Evolutionary conservation across 495 filamentous ascomycete species (phyloP).

Genomic region (Platismatia glauca): DNA sequence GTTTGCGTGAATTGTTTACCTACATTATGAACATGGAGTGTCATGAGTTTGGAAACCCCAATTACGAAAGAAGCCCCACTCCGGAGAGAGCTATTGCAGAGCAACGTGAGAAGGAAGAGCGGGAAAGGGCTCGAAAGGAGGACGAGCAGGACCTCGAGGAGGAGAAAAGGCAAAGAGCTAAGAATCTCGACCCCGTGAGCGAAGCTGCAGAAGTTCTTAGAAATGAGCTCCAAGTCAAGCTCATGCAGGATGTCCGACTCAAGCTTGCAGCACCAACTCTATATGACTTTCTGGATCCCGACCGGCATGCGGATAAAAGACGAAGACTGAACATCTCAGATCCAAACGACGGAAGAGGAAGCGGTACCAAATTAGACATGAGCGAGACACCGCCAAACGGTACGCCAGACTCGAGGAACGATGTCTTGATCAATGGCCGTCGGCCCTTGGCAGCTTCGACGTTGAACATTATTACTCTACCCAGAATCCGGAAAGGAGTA

Average conservation of each 20-base stretch:
- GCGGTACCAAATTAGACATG: slow-evolving; percentile 38
- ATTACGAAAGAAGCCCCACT: slow-evolving; percentile 55
- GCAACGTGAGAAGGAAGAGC: slow-evolving; percentile 45
- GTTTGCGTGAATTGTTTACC: slow-evolving; percentile 75
- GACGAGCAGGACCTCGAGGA: slow-evolving; percentile 71
- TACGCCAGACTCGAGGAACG: slow-evolving; percentile 57
- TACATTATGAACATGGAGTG: slow-evolving; percentile 90
- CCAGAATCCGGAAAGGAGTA: slow-evolving; percentile 60
- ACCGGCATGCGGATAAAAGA: slow-evolving; percentile 63
- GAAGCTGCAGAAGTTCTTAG: slow-evolving; percentile 70
- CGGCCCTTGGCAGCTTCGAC: slow-evolving; percentile 31
- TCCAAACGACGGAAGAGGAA: slow-evolving; percentile 46
- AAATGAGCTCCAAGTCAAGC: slow-evolving; percentile 71
- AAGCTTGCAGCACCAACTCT: slow-evolving; percentile 75
- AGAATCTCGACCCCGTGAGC: slow-evolving; percentile 74
- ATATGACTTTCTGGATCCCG: slow-evolving; percentile 75
- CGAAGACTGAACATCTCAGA: slow-evolving; percentile 68
- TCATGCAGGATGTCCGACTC: slow-evolving; percentile 77
- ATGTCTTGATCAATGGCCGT: slow-evolving; percentile 24
- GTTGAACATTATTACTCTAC: slow-evolving; percentile 55
- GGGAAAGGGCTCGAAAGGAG: slow-evolving; percentile 52
- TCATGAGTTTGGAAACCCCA: slow-evolving; percentile 58
- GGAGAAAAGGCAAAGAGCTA: slow-evolving; percentile 74
- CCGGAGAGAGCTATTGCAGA: slow-evolving; percentile 45
- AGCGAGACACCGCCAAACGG: slow-evolving; percentile 49